Percentiles rank a stretch among this genome's conserved stretches.
phyloP scores from a whole-genome alignment of 2,329 filamentous ascomycete genomes.

The Colletotrichum australisinense region DNA sequence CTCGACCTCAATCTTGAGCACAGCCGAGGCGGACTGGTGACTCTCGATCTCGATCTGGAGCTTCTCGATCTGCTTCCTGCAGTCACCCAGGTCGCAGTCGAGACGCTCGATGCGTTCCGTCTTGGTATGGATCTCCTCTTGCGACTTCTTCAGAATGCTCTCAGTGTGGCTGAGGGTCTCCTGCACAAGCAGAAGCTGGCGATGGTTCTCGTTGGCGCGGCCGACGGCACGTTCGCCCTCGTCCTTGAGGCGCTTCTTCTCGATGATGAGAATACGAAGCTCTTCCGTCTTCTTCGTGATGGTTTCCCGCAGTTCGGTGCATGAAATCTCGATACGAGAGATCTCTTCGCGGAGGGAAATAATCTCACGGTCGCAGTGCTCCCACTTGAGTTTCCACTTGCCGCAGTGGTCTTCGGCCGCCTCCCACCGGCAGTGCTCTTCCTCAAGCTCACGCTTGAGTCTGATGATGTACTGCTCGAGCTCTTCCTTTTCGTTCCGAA shows the following conservation, averaged over 20 bases:
- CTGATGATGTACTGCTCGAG: conserved; percentile 13
- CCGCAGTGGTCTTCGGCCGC: conserved; percentile 20
- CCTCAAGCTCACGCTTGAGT: conserved; percentile 14
- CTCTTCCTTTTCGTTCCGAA: conserved; percentile 17
- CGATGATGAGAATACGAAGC: conserved; percentile 10
- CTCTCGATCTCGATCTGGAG: conserved; percentile 8
- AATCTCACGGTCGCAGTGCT: conserved; percentile 24
- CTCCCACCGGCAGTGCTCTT: conserved; percentile 19
- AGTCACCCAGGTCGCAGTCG: neutral
- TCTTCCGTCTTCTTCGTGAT: conserved; percentile 22
- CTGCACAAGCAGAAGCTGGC: conserved; percentile 13
- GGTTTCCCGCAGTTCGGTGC: conserved; percentile 16
- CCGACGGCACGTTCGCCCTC: conserved; percentile 6
- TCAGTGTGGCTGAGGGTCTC: conserved; percentile 22
- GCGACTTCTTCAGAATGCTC: conserved; percentile 12
- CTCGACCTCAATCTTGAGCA: conserved; percentile 20
- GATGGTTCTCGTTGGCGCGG: conserved; percentile 23
- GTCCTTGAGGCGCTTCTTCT: conserved; percentile 31
- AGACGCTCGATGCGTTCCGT: conserved; percentile 20
- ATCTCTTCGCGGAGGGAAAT: conserved; percentile 20
- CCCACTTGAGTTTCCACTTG: conserved; percentile 30
- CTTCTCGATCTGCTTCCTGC: neutral
- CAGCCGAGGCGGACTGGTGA: conserved; percentile 4
- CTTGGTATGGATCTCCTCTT: conserved; percentile 19
- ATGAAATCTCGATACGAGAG: conserved; percentile 1